Conservation (phyloP, 345 rosid species). For the Ceriops tagal region DNA sequence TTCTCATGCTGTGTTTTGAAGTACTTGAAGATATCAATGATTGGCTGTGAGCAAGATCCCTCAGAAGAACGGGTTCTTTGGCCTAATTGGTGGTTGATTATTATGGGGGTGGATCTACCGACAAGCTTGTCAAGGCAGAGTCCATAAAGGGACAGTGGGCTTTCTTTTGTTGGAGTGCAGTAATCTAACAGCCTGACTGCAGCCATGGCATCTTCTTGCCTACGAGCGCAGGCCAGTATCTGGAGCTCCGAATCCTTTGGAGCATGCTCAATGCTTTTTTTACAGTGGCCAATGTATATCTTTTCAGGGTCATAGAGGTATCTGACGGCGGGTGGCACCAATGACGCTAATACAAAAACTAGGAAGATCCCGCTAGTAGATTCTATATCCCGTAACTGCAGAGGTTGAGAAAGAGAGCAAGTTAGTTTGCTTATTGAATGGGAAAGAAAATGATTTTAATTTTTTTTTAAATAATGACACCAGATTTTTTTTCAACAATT, state of each 20-base stretch:
- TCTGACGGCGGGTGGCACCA: slow-evolving; percentile 12
- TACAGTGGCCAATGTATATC: slow-evolving; percentile 22
- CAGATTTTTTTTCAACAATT: neutral
- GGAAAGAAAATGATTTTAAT: neutral
- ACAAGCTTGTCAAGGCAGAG: slow-evolving; percentile 27
- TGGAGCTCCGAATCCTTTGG: slow-evolving; percentile 13
- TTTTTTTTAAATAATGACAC: no score
- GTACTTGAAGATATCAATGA: slow-evolving; percentile 17
- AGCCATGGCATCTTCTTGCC: slow-evolving; percentile 26
- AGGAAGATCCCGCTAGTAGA: slow-evolving; percentile 7
- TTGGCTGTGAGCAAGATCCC: neutral
- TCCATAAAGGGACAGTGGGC: slow-evolving; percentile 24
- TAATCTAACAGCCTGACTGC: slow-evolving; percentile 20
- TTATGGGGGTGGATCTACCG: slow-evolving; percentile 16
- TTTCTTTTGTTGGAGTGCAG: slow-evolving; percentile 17
- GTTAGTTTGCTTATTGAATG: neutral
- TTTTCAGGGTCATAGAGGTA: slow-evolving; percentile 24
- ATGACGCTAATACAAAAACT: slow-evolving; percentile 11
- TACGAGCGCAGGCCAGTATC: slow-evolving; percentile 25
- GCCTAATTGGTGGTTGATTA: slow-evolving; percentile 27
- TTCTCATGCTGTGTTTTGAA: slow-evolving; percentile 12
- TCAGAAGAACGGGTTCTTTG: slow-evolving; percentile 14
- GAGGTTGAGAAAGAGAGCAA: neutral
- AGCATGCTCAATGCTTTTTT: slow-evolving; percentile 22
- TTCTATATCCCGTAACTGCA: slow-evolving; percentile 2